Evolutionary conservation across 306 rosid genomes (phyloP).

Genomic region (Inga oerstediana): DNA sequence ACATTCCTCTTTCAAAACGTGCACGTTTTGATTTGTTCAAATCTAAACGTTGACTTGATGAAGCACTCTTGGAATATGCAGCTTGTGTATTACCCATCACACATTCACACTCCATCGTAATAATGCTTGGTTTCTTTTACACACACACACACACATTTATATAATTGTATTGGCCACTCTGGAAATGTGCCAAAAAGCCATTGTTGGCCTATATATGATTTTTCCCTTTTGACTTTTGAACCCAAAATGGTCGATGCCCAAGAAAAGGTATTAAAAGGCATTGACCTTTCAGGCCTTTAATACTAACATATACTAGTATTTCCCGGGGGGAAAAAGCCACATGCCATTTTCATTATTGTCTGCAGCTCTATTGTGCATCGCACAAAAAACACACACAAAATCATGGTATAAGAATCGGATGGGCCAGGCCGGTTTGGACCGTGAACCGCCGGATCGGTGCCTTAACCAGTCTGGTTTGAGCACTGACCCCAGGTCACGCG

Average conservation of each 20-base stretch:
- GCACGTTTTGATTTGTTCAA: background rate
- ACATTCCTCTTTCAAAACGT: background rate
- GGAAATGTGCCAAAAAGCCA: background rate
- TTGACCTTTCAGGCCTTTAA: background rate
- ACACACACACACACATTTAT: too few relatives aligned
- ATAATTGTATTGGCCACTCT: background rate
- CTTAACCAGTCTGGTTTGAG: too few relatives aligned
- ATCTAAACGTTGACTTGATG: background rate
- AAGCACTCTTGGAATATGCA: background rate
- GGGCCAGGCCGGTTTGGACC: too few relatives aligned
- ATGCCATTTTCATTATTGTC: too few relatives aligned
- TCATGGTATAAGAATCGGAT: too few relatives aligned
- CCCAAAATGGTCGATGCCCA: background rate
- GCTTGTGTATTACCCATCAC: background rate
- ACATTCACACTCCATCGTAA: background rate
- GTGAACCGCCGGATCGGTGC: too few relatives aligned
- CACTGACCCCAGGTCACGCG: too few relatives aligned
- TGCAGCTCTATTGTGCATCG: too few relatives aligned
- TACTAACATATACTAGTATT: too few relatives aligned
- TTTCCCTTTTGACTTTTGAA: background rate
- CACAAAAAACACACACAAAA: too few relatives aligned
- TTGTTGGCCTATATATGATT: background rate
- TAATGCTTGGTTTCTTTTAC: too few relatives aligned
- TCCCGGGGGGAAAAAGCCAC: too few relatives aligned
- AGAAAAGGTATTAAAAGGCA: background rate